phyloP scores from a whole-genome alignment of 2,329 filamentous ascomycete species.

The Monosporascus ibericus region DNA sequence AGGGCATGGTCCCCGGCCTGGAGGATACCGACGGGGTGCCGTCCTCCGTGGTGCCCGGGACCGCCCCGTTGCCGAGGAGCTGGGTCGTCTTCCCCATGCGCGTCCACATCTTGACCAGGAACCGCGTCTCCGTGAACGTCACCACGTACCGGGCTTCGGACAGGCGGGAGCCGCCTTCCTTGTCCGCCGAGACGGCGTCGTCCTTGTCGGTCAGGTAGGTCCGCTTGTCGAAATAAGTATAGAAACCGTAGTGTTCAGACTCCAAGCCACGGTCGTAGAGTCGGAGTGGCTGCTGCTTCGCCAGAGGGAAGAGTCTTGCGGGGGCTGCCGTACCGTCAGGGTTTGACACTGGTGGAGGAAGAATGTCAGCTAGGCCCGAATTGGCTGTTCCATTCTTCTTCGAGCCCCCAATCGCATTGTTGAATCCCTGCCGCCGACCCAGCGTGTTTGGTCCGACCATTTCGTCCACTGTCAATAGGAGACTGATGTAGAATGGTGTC shows the following conservation, averaged over 20 bases:
- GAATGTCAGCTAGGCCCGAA: constrained; percentile 43
- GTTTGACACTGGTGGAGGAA: constrained; percentile 59
- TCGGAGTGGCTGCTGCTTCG: constrained; percentile 70
- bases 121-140: constrained; percentile 55
- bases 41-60: constrained; percentile 17
- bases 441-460: constrained; percentile 23
- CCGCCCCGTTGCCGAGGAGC: constrained; percentile 26
- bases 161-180: constrained; percentile 48
- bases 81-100: constrained; percentile 37
- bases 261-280: constrained; percentile 76
- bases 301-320: constrained; percentile 65
- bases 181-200: constrained; percentile 35
- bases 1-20: constrained; percentile 55
- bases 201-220: constrained; percentile 59
- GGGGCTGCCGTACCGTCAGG: constrained; percentile 66
- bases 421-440: constrained; percentile 22
- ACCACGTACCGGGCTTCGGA: constrained; percentile 49
- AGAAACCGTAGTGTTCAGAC: constrained; percentile 90
- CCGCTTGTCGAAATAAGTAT: constrained; percentile 82
- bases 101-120: constrained; percentile 63
- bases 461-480: constrained; percentile 19
- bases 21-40: constrained; percentile 22
- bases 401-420: constrained; percentile 16
- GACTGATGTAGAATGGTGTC: constrained; percentile 82
- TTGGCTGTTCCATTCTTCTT: constrained; percentile 19